Conservation (phyloP, 805 yeast genomes). For the Metschnikowia continentalis region DNA sequence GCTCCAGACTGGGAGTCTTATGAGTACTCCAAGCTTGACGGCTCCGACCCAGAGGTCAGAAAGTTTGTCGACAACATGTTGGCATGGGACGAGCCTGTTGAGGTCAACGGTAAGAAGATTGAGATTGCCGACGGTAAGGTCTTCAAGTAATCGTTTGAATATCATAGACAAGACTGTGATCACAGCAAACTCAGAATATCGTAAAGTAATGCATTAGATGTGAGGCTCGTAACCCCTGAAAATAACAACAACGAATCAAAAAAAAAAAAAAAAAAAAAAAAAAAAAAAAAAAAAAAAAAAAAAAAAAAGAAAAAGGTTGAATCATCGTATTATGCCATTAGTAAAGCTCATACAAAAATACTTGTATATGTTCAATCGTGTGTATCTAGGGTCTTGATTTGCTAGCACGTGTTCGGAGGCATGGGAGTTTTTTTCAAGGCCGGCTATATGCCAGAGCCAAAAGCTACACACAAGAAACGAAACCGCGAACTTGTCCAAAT, state of each 20-base stretch:
- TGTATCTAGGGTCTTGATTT: no score
- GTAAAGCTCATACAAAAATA: no score
- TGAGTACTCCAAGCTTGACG: slow-evolving; percentile 76
- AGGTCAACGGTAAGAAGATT: slow-evolving; percentile 69
- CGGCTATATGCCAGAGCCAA: slow-evolving; percentile 4
- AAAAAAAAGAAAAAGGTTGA: no score
- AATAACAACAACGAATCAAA: no score
- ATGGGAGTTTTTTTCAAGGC: neutral
- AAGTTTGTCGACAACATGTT: slow-evolving; percentile 84
- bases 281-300: no score
- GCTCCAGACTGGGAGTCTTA: slow-evolving; percentile 99
- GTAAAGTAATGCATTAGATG: no score
- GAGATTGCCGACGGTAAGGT: slow-evolving; percentile 98
- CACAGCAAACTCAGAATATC: no score
- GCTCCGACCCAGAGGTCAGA: slow-evolving; percentile 69
- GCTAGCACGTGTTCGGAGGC: neutral
- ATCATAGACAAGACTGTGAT: neutral
- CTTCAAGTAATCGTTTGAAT: slow-evolving; percentile 57
- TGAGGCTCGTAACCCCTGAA: no score
- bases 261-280: no score
- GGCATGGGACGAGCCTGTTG: slow-evolving; percentile 97
- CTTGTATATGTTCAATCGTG: no score
- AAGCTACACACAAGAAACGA: neutral
- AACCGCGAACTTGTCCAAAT: neutral
- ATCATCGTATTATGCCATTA: no score